These are phyloP conservation scores for Oryza officinalis DNA, from an alignment of 176 grass and related monocot species.

Conservation along the genomic window DNA sequence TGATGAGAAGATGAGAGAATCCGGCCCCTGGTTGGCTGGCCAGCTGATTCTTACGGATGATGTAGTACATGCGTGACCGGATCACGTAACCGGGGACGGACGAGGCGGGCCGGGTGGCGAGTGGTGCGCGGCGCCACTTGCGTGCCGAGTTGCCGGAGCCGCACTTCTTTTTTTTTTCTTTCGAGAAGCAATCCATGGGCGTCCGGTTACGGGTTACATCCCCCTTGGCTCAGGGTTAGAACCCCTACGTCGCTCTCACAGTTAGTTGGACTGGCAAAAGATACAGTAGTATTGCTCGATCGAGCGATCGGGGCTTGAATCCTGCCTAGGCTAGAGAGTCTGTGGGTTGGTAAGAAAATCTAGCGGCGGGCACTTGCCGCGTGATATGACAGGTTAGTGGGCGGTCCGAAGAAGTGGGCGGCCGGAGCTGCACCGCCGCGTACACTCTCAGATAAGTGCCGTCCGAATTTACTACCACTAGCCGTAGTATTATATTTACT, in stretches of 20 bases:
- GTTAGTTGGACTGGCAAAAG: neutral
- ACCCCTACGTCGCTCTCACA: neutral
- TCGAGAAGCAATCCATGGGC: neutral
- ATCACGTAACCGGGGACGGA: neutral
- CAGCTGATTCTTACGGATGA: neutral
- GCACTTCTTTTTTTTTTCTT: neutral
- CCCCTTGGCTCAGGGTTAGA: neutral
- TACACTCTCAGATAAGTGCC: too few relatives aligned
- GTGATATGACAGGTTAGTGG: neutral
- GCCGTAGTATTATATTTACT: too few relatives aligned
- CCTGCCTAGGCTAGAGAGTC: neutral
- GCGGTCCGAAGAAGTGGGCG: neutral
- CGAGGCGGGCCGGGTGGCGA: too few relatives aligned
- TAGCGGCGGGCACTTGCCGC: neutral
- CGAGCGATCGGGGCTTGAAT: neutral
- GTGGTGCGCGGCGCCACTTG: neutral
- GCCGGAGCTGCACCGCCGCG: too few relatives aligned
- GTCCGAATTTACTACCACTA: too few relatives aligned
- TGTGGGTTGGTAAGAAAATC: neutral
- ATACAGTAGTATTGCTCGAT: too few relatives aligned
- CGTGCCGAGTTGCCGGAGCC: neutral
- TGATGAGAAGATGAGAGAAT: neutral
- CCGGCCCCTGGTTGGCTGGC: neutral
- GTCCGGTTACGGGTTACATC: neutral
- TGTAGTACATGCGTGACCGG: neutral